These are phyloP conservation scores for Amphicarpaea edgeworthii DNA, from an alignment of 306 rosid species.

Conservation along the genomic window DNA sequence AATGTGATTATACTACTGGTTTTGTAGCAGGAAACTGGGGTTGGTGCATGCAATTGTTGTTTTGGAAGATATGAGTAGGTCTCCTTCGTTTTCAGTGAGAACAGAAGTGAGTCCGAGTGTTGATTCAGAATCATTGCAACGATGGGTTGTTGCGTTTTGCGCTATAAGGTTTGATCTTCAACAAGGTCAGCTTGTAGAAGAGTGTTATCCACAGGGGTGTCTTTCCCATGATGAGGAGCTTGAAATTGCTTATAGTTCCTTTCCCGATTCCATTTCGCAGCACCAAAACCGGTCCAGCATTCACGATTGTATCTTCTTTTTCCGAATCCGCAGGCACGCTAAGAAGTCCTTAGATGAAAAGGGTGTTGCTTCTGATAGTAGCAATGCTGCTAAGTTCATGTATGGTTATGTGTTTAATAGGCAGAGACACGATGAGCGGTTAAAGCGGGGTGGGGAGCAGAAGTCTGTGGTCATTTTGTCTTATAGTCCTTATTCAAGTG, in stretches of 20 bases:
- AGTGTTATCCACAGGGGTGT: slow-evolving; percentile 82
- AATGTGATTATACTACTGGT: slow-evolving; percentile 31
- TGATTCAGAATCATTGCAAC: slow-evolving; percentile 70
- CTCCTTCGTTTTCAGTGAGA: slow-evolving; percentile 75
- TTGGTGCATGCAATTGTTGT: slow-evolving; percentile 15
- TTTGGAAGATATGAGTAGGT: slow-evolving; percentile 74
- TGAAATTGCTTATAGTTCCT: slow-evolving; percentile 81
- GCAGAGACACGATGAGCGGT: slow-evolving; percentile 95
- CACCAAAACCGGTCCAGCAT: slow-evolving; percentile 85
- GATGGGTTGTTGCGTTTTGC: slow-evolving; percentile 87
- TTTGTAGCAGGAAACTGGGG: slow-evolving; percentile 41
- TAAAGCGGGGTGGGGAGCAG: slow-evolving; percentile 97
- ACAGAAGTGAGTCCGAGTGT: slow-evolving; percentile 74
- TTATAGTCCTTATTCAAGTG: slow-evolving; percentile 75
- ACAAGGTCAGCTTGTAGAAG: slow-evolving; percentile 94
- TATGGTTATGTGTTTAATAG: slow-evolving; percentile 94
- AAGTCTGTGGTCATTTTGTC: slow-evolving; percentile 92
- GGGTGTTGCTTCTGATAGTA: slow-evolving; percentile 32
- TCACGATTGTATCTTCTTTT: slow-evolving; percentile 91
- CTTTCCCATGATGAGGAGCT: slow-evolving; percentile 86
- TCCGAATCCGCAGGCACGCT: slow-evolving; percentile 62
- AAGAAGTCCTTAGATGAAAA: slow-evolving; percentile 42
- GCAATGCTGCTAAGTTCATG: slow-evolving; percentile 58
- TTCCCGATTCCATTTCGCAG: slow-evolving; percentile 91
- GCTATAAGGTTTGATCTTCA: slow-evolving; percentile 88